Evolutionary conservation across 1,139 yeast genomes (phyloP), one percentile per base, ranked within the genome.

Genomic region (Protomyces gravidus): DNA sequence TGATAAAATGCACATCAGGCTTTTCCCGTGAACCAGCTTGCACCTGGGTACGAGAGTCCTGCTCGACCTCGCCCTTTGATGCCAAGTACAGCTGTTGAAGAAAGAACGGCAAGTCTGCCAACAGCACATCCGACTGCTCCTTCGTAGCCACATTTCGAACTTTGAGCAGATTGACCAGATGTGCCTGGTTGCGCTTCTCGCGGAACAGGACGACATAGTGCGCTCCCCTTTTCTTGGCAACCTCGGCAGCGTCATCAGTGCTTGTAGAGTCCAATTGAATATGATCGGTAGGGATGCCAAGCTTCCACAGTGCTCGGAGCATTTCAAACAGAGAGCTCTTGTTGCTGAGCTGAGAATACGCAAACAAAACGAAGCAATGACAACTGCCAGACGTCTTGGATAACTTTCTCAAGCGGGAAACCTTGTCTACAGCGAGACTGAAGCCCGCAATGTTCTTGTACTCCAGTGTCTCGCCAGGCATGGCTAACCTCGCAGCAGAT

Each of bases 401-500:
- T 5, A 15, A 30, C 11, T 13, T 15, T 13, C 15, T 9, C 26
- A 46, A 11, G 15, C 33, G 23, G 9, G 23, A 9, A n/a, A 53
- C 11, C 23, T 46, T 53, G 21, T 53, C 58, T 9, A 53, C 33
- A 19, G 58, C 45, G n/a, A 53, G 33, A 5, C 46, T 32, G 39
- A 53, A 53, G 2, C 58, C 69, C 88, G 89, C 71, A 81, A 88
- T 61, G 79, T 81, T 59, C 71, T 63, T 67, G 71, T 55, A 64
- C 71, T 61, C 65, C 69, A 69, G 59, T 63, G 64, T 42, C 64
- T 65, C 40, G 70, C 68, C 59, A 74, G 81, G 65, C 87, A 96
- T 68, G 86, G 86, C 53, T 89, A 82, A 33, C 85, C 73, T 2
- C 89, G 80, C 0, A 89, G 76, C 86, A 92, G 85, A 52, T 81